These are phyloP conservation scores for Botrytis galanthina DNA, from an alignment of 2,329 filamentous ascomycete genomes.

Conservation along the genomic window DNA sequence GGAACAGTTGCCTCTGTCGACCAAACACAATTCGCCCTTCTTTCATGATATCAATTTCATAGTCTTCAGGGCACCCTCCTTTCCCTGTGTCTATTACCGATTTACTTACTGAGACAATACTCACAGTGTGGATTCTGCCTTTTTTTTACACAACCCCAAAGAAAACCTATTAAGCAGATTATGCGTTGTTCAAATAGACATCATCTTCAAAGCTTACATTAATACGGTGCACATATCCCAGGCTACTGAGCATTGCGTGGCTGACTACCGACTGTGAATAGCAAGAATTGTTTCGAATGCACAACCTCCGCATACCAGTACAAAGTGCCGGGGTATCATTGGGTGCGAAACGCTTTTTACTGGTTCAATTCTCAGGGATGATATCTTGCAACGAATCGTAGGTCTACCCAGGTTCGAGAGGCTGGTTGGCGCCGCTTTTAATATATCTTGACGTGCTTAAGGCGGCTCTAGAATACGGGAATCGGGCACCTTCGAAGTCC, in stretches of 20 bases:
- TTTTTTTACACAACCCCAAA: not conserved
- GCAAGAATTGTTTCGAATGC: not conserved
- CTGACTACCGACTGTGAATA: not conserved
- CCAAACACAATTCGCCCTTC: not conserved
- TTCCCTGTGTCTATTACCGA: not conserved
- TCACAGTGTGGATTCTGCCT: not conserved
- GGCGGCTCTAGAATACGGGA: not conserved
- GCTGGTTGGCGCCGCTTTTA: not conserved
- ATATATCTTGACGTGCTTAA: rapidly evolving
- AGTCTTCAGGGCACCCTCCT: not conserved
- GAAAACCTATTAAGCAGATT: not conserved
- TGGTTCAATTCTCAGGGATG: not conserved
- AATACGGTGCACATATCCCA: not conserved
- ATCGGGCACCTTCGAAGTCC: not conserved
- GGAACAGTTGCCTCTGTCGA: not conserved
- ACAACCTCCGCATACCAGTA: not conserved
- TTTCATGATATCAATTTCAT: not conserved
- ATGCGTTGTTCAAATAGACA: not conserved
- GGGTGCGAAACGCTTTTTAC: no score
- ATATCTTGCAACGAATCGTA: not conserved
- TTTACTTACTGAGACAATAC: not conserved
- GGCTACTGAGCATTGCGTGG: not conserved
- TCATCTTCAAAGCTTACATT: not conserved
- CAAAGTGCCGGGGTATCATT: no score
- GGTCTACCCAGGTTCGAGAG: not conserved